These are phyloP conservation scores for Leptosphaerulina australis DNA, from an alignment of 2,329 filamentous ascomycete genomes.

Conservation along the genomic window DNA sequence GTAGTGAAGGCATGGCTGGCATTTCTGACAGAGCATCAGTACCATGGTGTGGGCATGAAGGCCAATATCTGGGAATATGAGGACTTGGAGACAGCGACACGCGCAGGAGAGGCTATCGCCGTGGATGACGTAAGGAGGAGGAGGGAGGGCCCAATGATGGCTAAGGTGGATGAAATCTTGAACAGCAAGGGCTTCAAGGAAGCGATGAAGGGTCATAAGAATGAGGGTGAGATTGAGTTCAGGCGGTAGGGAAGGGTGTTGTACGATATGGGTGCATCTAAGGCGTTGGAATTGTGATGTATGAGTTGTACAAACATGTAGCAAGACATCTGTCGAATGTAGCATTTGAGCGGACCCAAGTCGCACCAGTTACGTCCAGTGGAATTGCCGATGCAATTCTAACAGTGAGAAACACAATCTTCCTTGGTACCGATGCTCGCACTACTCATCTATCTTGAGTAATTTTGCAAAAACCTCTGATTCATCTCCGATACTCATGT, in stretches of 20 bases:
- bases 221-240: slow-evolving; percentile 26
- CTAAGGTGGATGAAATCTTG: slow-evolving; percentile 47
- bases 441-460: no score
- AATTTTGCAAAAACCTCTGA: no score
- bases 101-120: slow-evolving; percentile 36
- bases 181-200: slow-evolving; percentile 38
- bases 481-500: no score
- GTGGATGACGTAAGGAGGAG: slow-evolving; percentile 37
- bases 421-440: no score
- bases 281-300: neutral
- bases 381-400: neutral
- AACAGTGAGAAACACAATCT: no score
- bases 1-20: slow-evolving; percentile 90
- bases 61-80: slow-evolving; percentile 94
- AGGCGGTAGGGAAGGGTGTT: slow-evolving; percentile 23
- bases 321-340: neutral
- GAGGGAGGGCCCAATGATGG: slow-evolving; percentile 40
- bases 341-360: neutral
- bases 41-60: slow-evolving; percentile 98
- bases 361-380: neutral
- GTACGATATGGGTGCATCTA: slow-evolving; percentile 10
- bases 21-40: slow-evolving; percentile 88
- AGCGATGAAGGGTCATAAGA: slow-evolving; percentile 38
- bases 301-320: slow-evolving; percentile 17
- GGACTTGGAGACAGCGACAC: slow-evolving; percentile 57